Evolutionary conservation across 495 filamentous ascomycete genomes (phyloP).

Genomic region (Xylaria grammica): DNA sequence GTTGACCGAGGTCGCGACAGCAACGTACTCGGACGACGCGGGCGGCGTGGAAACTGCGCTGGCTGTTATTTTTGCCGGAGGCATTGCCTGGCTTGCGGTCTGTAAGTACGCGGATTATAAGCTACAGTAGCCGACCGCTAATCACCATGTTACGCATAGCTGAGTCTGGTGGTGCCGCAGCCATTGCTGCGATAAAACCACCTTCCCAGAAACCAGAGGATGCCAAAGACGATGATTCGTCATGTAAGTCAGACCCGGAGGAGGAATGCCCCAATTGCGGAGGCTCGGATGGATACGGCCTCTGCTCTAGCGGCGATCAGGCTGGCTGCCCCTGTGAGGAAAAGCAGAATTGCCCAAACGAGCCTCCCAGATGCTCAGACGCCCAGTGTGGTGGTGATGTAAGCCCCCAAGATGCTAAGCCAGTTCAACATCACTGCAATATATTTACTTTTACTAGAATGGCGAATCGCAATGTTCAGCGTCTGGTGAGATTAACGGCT

Average conservation of each 20-base stretch:
- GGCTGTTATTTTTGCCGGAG: neutral
- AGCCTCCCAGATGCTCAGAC: slow-evolving; percentile 1
- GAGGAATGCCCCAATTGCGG: neutral
- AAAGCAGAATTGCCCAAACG: neutral
- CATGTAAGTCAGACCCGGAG: neutral
- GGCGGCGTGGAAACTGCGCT: neutral
- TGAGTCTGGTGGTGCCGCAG: neutral
- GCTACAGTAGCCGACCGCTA: too few species aligned
- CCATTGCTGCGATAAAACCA: neutral
- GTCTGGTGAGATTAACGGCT: neutral
- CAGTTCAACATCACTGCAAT: neutral
- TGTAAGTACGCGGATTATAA: too few species aligned
- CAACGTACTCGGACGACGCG: neutral
- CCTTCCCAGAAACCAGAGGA: neutral
- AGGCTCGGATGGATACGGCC: neutral
- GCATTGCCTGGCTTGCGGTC: neutral
- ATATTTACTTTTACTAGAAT: neutral
- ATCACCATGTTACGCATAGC: too few species aligned
- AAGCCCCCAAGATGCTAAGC: neutral
- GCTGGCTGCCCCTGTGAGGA: neutral
- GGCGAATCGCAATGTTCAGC: neutral
- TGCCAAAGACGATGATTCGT: neutral
- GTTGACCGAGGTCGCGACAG: neutral
- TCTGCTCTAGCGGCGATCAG: neutral
- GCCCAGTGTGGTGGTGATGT: neutral